Base-by-base conservation (phyloP, 768 basidiomycete genomes). In the Lentinula sp. region DNA sequence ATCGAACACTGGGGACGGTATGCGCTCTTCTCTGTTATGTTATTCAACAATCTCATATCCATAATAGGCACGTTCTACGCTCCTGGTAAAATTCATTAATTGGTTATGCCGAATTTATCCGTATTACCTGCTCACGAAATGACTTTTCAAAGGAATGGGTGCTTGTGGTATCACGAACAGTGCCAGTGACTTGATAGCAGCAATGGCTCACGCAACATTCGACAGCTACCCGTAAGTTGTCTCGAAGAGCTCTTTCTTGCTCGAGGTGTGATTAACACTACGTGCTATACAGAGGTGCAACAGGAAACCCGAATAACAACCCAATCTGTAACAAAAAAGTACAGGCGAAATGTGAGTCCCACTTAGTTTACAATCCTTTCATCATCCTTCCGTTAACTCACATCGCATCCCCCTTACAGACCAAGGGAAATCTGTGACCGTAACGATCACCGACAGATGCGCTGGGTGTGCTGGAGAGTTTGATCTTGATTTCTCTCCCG, bases 211-310 rank as follows among this genome's bases (percentile, higher is more conserved):
- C 0, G 0, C 10, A 3, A 60, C 79, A 20, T 80, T 73, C 61
- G 75, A 78, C 50, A 0, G 0, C 1, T 77, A 56, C 65, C 73
- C 75, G 75, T 77, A 43, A 59, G 76, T 67, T 46, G 9, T 32
- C 58, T n/a, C 4, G 28, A 3, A 28, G 28, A 28, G 28, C 48
- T 62, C 16, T 39, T 39, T 8, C 37, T 39, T 39, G 57, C 54
- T 18, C 37, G 37, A 15, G 23, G 35, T 51, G 58, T 28, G 12
- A 18, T 48, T 12, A 9, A 5, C 41, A 10, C 18, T 49, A 16
- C 36, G 8, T n/a, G 9, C 36, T 55, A 8, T 39, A 4, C 53
- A 55, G 39, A 41, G 53, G 37, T 4, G n/a, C 37, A 3, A 37
- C 39, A 20, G 43, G 16, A 33, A 46, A 18, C 28, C 50, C 50